phyloP scores from a whole-genome alignment of 176 grass and related monocot species.

The Cenchrus purpureus region DNA sequence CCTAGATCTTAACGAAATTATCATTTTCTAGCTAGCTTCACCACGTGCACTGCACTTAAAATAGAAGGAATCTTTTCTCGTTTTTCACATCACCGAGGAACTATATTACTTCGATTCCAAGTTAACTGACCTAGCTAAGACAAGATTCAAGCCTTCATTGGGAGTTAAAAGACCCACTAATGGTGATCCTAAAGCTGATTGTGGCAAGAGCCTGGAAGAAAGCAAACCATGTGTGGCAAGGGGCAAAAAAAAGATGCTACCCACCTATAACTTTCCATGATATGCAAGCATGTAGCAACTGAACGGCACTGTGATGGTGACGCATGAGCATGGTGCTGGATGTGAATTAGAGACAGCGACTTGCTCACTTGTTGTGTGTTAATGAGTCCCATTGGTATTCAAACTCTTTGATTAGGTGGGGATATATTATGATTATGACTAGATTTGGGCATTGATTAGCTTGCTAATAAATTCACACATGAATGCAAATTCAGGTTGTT shows the following conservation, averaged over 20 bases:
- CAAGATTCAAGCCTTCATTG: constrained; percentile 31
- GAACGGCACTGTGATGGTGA: constrained; percentile 32
- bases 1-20: constrained; percentile 14
- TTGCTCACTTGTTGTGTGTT: background rate
- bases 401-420: constrained; percentile 47
- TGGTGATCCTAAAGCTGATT: constrained; percentile 22
- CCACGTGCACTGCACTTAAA: constrained; percentile 14
- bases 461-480: constrained; percentile 26
- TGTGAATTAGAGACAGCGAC: constrained; percentile 32
- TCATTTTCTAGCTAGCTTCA: constrained; percentile 8
- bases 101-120: constrained; percentile 9
- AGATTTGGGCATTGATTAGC: constrained; percentile 22
- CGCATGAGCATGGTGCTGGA: constrained; percentile 18
- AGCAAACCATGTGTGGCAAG: constrained; percentile 8
- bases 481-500: background rate
- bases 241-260: background rate
- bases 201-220: constrained; percentile 34
- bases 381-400: constrained; percentile 14
- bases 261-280: constrained; percentile 32
- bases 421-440: constrained; percentile 9
- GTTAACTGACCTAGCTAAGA: background rate
- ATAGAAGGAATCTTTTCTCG: background rate
- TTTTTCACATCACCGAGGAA: background rate
- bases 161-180: constrained; percentile 22
- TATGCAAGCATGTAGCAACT: constrained; percentile 34